phyloP scores from a whole-genome alignment of 2,329 filamentous ascomycete genomes.

The Aspergillus fumigatiaffinis region DNA sequence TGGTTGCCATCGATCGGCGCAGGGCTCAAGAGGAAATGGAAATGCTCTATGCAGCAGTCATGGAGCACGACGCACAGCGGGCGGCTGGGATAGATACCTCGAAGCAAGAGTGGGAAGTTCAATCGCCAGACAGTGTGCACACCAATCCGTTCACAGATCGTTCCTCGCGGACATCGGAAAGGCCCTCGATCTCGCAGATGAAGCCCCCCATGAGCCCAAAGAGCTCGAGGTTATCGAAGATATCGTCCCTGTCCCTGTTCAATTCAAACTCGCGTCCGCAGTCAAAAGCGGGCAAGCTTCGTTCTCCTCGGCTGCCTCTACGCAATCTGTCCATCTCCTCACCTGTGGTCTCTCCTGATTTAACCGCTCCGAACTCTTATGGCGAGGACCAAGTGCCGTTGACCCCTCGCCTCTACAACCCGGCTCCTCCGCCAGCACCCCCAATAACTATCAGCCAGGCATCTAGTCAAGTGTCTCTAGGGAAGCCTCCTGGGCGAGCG shows the following conservation, averaged over 20 bases:
- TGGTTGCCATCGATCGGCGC: conserved; percentile 69
- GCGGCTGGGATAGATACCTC: conserved; percentile 20
- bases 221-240: conserved; percentile 36
- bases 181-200: conserved; percentile 13
- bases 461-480: conserved; percentile 30
- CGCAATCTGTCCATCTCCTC: conserved; percentile 57
- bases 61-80: conserved; percentile 72
- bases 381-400: conserved; percentile 52
- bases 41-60: conserved; percentile 83
- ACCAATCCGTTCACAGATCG: conserved; percentile 29
- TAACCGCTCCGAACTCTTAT: conserved; percentile 41
- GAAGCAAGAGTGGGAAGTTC: conserved; percentile 13
- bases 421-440: conserved; percentile 50
- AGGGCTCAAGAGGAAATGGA: conserved; percentile 81
- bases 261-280: conserved; percentile 38
- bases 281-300: conserved; percentile 39
- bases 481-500: conserved; percentile 15
- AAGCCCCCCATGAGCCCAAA: conserved; percentile 28
- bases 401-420: conserved; percentile 54
- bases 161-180: conserved; percentile 21
- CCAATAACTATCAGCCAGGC: conserved; percentile 22
- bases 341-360: conserved; percentile 47
- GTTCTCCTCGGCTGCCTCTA: conserved; percentile 41
- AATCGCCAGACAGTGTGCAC: conserved; percentile 22
- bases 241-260: conserved; percentile 40